phyloP scores from a whole-genome alignment of 768 basidiomycete genomes.

The Porpolomopsis calyptriformis region DNA sequence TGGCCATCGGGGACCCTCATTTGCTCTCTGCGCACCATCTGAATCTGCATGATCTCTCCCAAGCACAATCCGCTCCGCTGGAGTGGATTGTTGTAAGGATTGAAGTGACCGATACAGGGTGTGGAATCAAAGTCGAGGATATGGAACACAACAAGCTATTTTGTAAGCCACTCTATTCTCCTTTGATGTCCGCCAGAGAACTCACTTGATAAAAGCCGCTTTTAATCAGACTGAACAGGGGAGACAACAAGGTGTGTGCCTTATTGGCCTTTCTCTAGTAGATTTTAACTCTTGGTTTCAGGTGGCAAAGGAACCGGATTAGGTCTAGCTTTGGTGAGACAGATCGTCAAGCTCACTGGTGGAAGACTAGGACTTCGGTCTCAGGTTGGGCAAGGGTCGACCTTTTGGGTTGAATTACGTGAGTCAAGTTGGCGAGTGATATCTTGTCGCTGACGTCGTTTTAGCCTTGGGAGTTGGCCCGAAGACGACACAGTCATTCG shows the following conservation, averaged over 20 bases:
- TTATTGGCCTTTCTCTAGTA: not conserved
- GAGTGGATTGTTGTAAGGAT: slow-evolving; percentile 72
- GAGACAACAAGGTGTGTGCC: slow-evolving; percentile 43
- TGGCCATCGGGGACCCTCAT: slow-evolving; percentile 12
- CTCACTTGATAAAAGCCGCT: slow-evolving; percentile 32
- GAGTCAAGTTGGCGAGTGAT: slow-evolving; percentile 6
- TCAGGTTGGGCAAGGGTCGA: slow-evolving; percentile 60
- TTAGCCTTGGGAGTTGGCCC: slow-evolving; percentile 61
- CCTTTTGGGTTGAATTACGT: slow-evolving; percentile 79
- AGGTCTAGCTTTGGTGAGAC: slow-evolving; percentile 65
- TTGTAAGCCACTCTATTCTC: slow-evolving; percentile 31
- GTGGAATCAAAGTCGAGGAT: slow-evolving; percentile 42
- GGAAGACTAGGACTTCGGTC: slow-evolving; percentile 62
- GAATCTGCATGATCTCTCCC: slow-evolving; percentile 39
- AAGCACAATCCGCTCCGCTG: slow-evolving; percentile 28
- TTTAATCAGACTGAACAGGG: slow-evolving; percentile 76
- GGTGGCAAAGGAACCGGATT: slow-evolving; percentile 64
- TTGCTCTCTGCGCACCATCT: slow-evolving; percentile 32
- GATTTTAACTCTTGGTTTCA: slow-evolving; percentile 8
- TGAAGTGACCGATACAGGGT: slow-evolving; percentile 68
- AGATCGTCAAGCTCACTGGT: slow-evolving; percentile 66
- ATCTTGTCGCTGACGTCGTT: not conserved
- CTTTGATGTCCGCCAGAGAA: not conserved
- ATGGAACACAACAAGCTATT: slow-evolving; percentile 63
- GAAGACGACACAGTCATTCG: slow-evolving; percentile 26